Evolutionary conservation across 352 stramenopile species (phyloP).

Genomic region (Phytophthora chlamydospora): DNA sequence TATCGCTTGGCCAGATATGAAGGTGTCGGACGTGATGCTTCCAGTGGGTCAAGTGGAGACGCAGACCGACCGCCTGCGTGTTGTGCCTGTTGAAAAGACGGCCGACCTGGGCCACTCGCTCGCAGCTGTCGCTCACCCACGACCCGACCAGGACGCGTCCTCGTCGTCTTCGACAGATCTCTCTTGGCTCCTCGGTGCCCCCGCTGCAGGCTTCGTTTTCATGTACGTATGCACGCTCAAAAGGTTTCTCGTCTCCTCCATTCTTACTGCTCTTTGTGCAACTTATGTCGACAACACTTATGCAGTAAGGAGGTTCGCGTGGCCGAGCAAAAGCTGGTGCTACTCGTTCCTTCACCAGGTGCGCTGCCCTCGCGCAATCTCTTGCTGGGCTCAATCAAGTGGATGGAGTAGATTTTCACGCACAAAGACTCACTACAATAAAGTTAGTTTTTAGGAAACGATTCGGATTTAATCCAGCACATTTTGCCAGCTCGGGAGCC

Average conservation of each 20-base stretch:
- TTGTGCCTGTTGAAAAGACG: slow-evolving; percentile 78
- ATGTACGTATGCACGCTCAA: slow-evolving; percentile 57
- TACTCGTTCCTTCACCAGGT: slow-evolving; percentile 84
- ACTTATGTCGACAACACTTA: neutral
- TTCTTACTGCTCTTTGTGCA: slow-evolving; percentile 7
- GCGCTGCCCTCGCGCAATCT: slow-evolving; percentile 81
- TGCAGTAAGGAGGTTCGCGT: slow-evolving; percentile 80
- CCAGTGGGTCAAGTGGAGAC: slow-evolving; percentile 80
- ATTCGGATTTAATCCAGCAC: slow-evolving; percentile 10
- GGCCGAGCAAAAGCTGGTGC: slow-evolving; percentile 76
- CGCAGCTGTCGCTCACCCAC: slow-evolving; percentile 67
- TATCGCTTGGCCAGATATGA: slow-evolving; percentile 59
- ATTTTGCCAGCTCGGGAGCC: neutral
- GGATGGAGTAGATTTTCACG: slow-evolving; percentile 67
- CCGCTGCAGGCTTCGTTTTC: slow-evolving; percentile 83
- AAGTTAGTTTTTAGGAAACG: slow-evolving; percentile 31
- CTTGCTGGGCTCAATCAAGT: slow-evolving; percentile 85
- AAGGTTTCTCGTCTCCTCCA: neutral
- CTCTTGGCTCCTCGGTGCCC: slow-evolving; percentile 64
- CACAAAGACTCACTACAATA: slow-evolving; percentile 5
- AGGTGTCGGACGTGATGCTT: slow-evolving; percentile 86
- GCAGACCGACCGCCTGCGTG: slow-evolving; percentile 68
- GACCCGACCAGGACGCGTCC: slow-evolving; percentile 42
- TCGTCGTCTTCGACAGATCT: slow-evolving; percentile 51
- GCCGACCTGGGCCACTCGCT: slow-evolving; percentile 76